These are phyloP conservation scores for Hemileccinum impolitum DNA, from an alignment of 768 basidiomycete genomes.

Conservation along the genomic window DNA sequence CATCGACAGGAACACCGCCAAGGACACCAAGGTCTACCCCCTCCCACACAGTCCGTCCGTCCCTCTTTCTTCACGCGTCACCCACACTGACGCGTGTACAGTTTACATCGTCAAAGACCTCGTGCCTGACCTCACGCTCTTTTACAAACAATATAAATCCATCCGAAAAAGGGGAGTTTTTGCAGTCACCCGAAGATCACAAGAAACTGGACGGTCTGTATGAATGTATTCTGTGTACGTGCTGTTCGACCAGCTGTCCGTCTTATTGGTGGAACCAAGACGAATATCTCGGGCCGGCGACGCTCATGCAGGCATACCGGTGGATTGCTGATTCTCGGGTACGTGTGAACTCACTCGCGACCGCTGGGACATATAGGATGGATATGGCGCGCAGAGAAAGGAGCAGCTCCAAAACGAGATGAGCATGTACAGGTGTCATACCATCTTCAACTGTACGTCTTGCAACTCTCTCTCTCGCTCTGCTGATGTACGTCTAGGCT, in stretches of 20 bases:
- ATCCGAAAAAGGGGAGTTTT: slow-evolving; percentile 78
- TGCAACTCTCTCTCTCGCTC: neutral
- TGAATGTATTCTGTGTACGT: slow-evolving; percentile 95
- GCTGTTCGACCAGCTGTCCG: slow-evolving; percentile 97
- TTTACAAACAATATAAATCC: slow-evolving; percentile 99
- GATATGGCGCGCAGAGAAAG: slow-evolving; percentile 74
- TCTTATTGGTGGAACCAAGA: slow-evolving; percentile 99
- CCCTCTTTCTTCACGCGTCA: neutral
- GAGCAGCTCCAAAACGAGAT: slow-evolving; percentile 94
- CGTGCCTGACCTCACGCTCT: slow-evolving; percentile 85
- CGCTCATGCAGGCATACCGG: slow-evolving; percentile 93
- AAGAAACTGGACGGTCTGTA: slow-evolving; percentile 96
- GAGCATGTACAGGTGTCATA: slow-evolving; percentile 97
- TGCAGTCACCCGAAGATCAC: slow-evolving; percentile 89
- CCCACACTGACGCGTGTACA: slow-evolving; percentile 28
- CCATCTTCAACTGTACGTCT: slow-evolving; percentile 89
- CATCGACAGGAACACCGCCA: slow-evolving; percentile 72
- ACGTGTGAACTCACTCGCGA: slow-evolving; percentile 28
- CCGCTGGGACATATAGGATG: slow-evolving; percentile 51
- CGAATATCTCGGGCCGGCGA: slow-evolving; percentile 95
- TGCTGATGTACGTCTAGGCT: slow-evolving; percentile 42
- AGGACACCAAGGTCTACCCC: slow-evolving; percentile 91
- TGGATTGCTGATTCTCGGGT: slow-evolving; percentile 98
- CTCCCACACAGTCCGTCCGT: slow-evolving; percentile 85
- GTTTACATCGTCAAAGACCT: slow-evolving; percentile 99